These are phyloP conservation scores for Filobasidium uniguttulatum DNA, from an alignment of 1,284 basidiomycete species.

Conservation along the genomic window DNA sequence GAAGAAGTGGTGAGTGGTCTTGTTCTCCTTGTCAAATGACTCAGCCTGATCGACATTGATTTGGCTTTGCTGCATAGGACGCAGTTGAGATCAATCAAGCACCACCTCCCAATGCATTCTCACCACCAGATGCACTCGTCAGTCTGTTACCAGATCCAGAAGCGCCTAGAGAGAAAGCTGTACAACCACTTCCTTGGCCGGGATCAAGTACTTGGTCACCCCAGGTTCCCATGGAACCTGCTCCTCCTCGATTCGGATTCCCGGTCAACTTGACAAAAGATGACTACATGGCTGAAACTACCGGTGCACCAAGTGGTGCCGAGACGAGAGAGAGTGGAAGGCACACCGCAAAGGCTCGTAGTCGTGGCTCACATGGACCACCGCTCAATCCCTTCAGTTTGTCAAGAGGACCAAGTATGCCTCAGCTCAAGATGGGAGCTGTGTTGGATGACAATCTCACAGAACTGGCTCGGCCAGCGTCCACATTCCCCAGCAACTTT, in stretches of 20 bases:
- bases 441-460: background rate
- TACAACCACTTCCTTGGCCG: constrained; percentile 9
- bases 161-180: background rate
- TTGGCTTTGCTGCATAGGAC: background rate
- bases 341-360: background rate
- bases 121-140: constrained; percentile 14
- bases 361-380: background rate
- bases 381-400: background rate
- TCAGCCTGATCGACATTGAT: background rate
- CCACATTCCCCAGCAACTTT: background rate
- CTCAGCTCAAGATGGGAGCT: background rate
- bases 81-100: constrained; percentile 13
- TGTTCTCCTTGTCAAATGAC: background rate
- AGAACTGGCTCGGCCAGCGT: background rate
- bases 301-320: constrained; percentile 1
- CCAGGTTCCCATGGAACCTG: constrained; percentile 3
- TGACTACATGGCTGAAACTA: constrained; percentile 10
- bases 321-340: background rate
- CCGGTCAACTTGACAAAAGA: constrained; percentile 6
- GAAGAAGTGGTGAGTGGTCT: constrained; percentile 7
- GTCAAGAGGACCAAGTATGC: background rate
- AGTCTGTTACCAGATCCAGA: constrained; percentile 6
- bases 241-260: constrained; percentile 3
- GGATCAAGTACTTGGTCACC: constrained; percentile 10
- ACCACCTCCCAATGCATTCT: constrained; percentile 12